These are phyloP conservation scores for Microdochium paspali DNA, from an alignment of 2,329 filamentous ascomycete species.

Conservation along the genomic window DNA sequence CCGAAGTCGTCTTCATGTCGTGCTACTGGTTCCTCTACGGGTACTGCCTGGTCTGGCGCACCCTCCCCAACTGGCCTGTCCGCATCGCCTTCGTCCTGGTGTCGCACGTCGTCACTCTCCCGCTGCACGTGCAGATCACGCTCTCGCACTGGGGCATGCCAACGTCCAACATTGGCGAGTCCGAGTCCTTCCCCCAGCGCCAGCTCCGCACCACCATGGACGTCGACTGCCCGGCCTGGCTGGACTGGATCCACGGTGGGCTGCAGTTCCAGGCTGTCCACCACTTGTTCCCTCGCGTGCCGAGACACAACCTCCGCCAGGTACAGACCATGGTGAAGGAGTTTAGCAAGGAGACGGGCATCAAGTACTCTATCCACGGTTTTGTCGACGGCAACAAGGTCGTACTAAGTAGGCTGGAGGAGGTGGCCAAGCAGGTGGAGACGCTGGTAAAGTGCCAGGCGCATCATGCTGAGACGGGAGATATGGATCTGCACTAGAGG, in stretches of 20 bases:
- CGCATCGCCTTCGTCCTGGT: conserved; percentile 55
- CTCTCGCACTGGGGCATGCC: conserved; percentile 64
- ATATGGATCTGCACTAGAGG: conserved; percentile 20
- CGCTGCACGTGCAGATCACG: conserved; percentile 63
- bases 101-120: conserved; percentile 56
- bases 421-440: conserved; percentile 51
- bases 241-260: conserved; percentile 64
- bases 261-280: conserved; percentile 66
- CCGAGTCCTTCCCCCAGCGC: conserved; percentile 59
- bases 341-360: conserved; percentile 55
- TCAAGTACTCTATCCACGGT: conserved; percentile 51
- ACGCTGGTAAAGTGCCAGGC: conserved; percentile 49
- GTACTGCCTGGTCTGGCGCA: conserved; percentile 52
- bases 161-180: conserved; percentile 51
- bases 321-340: conserved; percentile 50
- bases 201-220: conserved; percentile 68
- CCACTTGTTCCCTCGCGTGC: conserved; percentile 59
- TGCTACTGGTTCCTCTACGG: conserved; percentile 63
- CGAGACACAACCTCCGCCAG: conserved; percentile 56
- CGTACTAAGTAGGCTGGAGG: conserved; percentile 34
- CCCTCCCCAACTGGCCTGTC: conserved; percentile 46
- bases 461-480: conserved; percentile 36
- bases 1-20: conserved; percentile 52
- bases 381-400: conserved; percentile 55
- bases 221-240: conserved; percentile 61